These are phyloP conservation scores for Cylindricascospora bacillispora DNA, from an alignment of 1,139 yeast species.

Conservation along the genomic window DNA sequence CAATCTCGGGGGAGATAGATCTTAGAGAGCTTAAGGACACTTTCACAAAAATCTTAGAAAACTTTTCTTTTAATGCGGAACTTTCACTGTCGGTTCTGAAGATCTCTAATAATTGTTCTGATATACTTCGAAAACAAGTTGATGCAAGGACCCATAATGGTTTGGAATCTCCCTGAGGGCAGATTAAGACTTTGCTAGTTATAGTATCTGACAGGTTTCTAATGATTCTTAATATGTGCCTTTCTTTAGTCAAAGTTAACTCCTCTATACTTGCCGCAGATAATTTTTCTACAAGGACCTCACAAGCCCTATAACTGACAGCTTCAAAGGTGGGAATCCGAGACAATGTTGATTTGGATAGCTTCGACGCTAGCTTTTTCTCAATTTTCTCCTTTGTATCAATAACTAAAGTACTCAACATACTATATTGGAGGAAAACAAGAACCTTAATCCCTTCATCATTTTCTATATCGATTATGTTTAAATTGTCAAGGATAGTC, in stretches of 20 bases:
- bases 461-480: slow-evolving; percentile 25
- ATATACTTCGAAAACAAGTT: slow-evolving; percentile 33
- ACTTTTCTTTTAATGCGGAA: slow-evolving; percentile 6
- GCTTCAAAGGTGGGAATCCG: slow-evolving; percentile 60
- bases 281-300: slow-evolving; percentile 31
- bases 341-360: slow-evolving; percentile 19
- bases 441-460: slow-evolving; percentile 32
- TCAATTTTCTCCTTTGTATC: slow-evolving; percentile 43
- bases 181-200: slow-evolving; percentile 31
- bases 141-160: slow-evolving; percentile 24
- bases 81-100: slow-evolving; percentile 6
- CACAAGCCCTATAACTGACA: slow-evolving; percentile 40
- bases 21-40: slow-evolving; percentile 12
- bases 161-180: slow-evolving; percentile 18
- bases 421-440: slow-evolving; percentile 40
- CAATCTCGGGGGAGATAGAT: slow-evolving; percentile 17
- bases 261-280: slow-evolving; percentile 24
- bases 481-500: slow-evolving; percentile 36
- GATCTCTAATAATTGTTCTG: slow-evolving; percentile 32
- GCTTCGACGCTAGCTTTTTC: slow-evolving; percentile 25
- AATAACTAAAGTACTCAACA: slow-evolving; percentile 44
- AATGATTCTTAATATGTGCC: slow-evolving; percentile 31
- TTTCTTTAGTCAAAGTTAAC: slow-evolving; percentile 32
- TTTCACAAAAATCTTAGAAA: slow-evolving; percentile 14
- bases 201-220: slow-evolving; percentile 32